phyloP scores from a whole-genome alignment of 768 basidiomycete genomes.

The Lentinula boryana region DNA sequence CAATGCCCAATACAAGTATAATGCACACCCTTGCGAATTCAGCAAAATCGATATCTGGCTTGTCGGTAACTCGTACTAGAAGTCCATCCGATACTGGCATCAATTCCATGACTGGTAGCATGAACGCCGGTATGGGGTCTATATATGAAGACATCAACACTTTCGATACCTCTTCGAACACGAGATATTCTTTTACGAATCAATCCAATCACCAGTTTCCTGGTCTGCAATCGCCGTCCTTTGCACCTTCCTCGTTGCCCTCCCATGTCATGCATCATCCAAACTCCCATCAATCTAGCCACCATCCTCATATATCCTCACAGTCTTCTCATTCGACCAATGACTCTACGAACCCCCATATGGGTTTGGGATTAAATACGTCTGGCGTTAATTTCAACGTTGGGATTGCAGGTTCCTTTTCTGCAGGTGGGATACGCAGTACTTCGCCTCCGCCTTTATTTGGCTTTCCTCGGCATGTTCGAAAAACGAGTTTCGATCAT shows the following conservation, averaged over 20 bases:
- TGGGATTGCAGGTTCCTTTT: constrained; percentile 1
- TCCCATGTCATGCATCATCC: constrained; percentile 27
- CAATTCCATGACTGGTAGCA: neutral
- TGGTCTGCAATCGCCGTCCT: constrained; percentile 38
- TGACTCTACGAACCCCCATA: neutral
- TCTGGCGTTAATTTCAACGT: neutral
- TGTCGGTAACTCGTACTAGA: constrained; percentile 42
- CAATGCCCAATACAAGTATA: constrained; percentile 17
- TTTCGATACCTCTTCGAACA: constrained; percentile 29
- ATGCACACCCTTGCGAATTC: constrained; percentile 26
- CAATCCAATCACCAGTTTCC: constrained; percentile 24
- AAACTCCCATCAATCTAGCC: neutral
- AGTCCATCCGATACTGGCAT: constrained; percentile 20
- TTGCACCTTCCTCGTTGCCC: constrained; percentile 71
- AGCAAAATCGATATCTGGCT: constrained; percentile 24
- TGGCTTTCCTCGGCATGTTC: constrained; percentile 75
- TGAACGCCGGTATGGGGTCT: constrained; percentile 37
- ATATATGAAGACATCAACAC: constrained; percentile 40
- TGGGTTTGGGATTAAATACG: neutral
- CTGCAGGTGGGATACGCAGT: constrained; percentile 10
- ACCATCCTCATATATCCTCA: neutral
- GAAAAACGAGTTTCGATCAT: constrained; percentile 95
- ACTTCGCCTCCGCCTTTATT: constrained; percentile 30
- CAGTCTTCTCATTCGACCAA: neutral
- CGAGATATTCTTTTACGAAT: constrained; percentile 16